Evolutionary conservation across 176 grass and related monocot species (phyloP).

Genomic region (Oryza brachyantha): DNA sequence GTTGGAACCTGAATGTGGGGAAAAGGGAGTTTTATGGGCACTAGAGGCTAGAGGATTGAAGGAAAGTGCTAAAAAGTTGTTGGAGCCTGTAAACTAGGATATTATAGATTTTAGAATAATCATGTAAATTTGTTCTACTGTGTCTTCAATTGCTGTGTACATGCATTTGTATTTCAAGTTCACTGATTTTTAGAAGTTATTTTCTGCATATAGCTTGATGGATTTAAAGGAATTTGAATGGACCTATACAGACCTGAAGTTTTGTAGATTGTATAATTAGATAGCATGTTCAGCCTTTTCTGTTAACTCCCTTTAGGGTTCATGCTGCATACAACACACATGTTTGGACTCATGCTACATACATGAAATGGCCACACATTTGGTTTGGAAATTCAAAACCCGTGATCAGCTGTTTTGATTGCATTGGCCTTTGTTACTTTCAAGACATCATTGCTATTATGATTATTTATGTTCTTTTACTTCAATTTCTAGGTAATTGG

Average conservation of each 20-base stretch:
- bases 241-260: neutral
- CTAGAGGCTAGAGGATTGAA: neutral
- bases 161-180: neutral
- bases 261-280: neutral
- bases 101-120: neutral
- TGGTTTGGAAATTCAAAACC: neutral
- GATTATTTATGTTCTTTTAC: neutral
- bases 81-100: neutral
- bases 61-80: neutral
- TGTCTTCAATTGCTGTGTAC: neutral
- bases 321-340: neutral
- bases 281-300: neutral
- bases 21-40: neutral
- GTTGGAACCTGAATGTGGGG: neutral
- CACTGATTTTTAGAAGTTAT: neutral
- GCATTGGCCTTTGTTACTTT: neutral
- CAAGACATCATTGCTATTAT: neutral
- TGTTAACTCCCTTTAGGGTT: neutral
- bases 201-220: constrained; percentile 4
- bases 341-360: neutral
- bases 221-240: neutral
- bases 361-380: neutral
- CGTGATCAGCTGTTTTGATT: neutral
- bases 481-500: constrained; percentile 21
- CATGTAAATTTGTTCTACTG: neutral